These are phyloP conservation scores for Diaporthe sp. DNA, from an alignment of 2,329 filamentous ascomycete genomes.

Conservation along the genomic window DNA sequence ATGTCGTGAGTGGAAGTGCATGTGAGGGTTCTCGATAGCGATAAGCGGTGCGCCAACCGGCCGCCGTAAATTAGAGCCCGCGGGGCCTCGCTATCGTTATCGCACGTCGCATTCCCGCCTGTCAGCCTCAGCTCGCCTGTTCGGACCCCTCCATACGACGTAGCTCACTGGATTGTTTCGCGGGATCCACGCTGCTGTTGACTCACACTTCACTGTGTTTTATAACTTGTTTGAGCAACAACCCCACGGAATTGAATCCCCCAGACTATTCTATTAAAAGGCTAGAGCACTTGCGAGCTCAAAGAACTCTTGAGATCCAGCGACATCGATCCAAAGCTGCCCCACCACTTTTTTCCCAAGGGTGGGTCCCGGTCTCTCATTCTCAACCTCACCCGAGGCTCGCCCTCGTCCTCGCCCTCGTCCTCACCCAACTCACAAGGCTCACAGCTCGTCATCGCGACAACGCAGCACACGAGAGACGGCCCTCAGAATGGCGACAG, in stretches of 20 bases:
- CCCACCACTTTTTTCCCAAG: constrained; percentile 34
- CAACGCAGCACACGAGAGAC: not conserved
- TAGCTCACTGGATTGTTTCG: not conserved
- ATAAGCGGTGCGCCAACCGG: constrained; percentile 17
- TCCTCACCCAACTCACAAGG: not conserved
- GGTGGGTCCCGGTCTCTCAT: constrained; percentile 9
- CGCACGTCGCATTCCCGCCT: not conserved
- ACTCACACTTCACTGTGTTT: constrained; percentile 14
- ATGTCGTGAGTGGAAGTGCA: not conserved
- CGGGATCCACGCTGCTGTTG: not conserved
- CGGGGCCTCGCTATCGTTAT: constrained; percentile 27
- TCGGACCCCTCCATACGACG: constrained; percentile 15
- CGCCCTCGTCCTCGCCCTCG: not conserved
- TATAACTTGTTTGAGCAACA: constrained; percentile 9
- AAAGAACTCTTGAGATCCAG: not conserved
- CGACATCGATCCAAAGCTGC: constrained; percentile 6
- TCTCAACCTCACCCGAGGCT: constrained; percentile 12
- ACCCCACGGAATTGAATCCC: not conserved
- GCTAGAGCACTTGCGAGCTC: not conserved
- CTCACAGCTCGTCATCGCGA: not conserved
- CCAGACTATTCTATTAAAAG: not conserved
- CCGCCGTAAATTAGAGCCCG: not conserved
- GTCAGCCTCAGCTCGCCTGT: constrained; percentile 15
- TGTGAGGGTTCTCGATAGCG: not conserved
- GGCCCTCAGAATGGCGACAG: constrained; percentile 23